Percentiles rank a stretch among this genome's conserved stretches.
phyloP scores from a whole-genome alignment of 371 early-diverging fungal species.

The Funneliformis caledonium region DNA sequence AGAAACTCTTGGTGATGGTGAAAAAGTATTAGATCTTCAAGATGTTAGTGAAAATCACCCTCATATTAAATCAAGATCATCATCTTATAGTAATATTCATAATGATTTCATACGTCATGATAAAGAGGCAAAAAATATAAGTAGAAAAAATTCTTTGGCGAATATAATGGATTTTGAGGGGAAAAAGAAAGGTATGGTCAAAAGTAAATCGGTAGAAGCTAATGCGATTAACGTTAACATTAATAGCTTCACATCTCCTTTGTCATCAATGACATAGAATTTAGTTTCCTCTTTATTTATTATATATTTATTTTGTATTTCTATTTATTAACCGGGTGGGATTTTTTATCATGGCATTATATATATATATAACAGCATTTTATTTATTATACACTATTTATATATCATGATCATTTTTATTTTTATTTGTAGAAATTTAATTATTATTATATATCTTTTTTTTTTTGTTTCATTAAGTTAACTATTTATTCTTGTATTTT shows the following conservation, averaged over 20 bases:
- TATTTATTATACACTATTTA: not conserved
- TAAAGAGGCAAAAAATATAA: not conserved
- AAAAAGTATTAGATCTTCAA: slow-evolving; percentile 22
- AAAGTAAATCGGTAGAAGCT: not conserved
- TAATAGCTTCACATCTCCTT: not conserved
- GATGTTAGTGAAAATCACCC: not conserved
- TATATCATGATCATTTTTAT: too few species aligned
- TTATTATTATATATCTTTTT: too few species aligned
- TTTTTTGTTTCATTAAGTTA: too few species aligned
- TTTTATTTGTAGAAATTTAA: not conserved
- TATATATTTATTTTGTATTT: not conserved
- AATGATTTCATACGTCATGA: not conserved
- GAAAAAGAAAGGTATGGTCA: not conserved
- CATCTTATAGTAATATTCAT: not conserved
- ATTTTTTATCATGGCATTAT: not conserved
- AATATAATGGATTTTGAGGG: not conserved
- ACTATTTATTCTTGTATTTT: too few species aligned
- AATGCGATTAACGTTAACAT: too few species aligned
- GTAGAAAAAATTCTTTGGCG: not conserved
- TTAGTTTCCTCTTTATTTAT: not conserved
- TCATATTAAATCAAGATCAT: not conserved
- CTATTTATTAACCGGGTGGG: not conserved
- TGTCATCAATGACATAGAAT: not conserved
- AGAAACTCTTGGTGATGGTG: slow-evolving; percentile 23
- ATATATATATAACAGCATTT: not conserved